Evolutionary conservation across 139 green algal genomes (phyloP), one percentile per base, ranked within the genome.

Genomic region (Chlamydomonas urium): DNA sequence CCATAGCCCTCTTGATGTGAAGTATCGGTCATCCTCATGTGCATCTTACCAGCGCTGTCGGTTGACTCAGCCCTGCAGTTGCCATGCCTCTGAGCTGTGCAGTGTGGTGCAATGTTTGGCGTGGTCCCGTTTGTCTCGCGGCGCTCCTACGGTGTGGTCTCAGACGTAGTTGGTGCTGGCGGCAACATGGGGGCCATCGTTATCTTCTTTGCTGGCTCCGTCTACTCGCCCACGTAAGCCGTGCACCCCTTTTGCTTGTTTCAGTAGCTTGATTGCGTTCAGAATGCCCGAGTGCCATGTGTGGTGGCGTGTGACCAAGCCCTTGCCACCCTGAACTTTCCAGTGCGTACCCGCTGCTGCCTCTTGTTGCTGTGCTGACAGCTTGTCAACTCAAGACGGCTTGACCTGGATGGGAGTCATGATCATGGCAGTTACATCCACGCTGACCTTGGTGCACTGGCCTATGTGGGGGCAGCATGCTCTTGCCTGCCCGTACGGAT

Each of bases 391-490:
- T 50, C 42, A 8, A 50, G 79, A 96, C 29, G 90, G 87, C 36
- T 81, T 96, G 61, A 73, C 79, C 47, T 96, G 85, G 81, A 95
- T 97, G 92, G 93, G 94, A 3, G 80, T 94, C 34, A 84, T 91
- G 75, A 92, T 94, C 58, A 85, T 96, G 23, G 77, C 38, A 5
- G 74, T 94, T 0, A 93, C 92, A 0, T 35, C 77, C 6, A 50
- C 90, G 32, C 71, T 95, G 8, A 35, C 81, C 23, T 42, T 85
- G 28, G 82, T 98, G 66, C 89, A 93, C 78, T 98, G 96, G 80
- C 93, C 93, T 53, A 92, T 92, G 91, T 97, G 92, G 93, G 93
- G 93, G n/a, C n/a, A n/a, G n/a, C 38, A 84, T 85, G 72, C 93
- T 96, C 83, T 83, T 98, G 53, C 83, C 69, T 5, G 68, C 48